These are phyloP conservation scores for Trichoderma asperelloides DNA, from an alignment of 495 filamentous ascomycete species.

Conservation along the genomic window DNA sequence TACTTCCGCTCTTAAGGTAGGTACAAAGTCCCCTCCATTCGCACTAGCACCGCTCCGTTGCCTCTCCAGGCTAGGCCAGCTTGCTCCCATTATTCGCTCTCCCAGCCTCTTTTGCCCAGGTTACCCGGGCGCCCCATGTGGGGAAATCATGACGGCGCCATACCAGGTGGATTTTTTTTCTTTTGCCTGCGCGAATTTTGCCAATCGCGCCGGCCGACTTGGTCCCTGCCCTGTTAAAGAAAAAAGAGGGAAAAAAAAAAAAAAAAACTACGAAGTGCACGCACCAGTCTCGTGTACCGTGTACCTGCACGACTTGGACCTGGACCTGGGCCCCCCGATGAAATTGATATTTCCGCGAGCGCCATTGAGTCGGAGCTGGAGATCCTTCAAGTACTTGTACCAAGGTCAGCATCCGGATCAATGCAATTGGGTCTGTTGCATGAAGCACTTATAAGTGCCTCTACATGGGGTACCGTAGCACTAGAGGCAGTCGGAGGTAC, in stretches of 20 bases:
- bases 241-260: too few relatives aligned
- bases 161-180: background rate
- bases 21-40: too few relatives aligned
- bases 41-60: too few relatives aligned
- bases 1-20: background rate
- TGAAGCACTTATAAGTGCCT: background rate
- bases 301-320: background rate
- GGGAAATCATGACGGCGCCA: conserved; percentile 3
- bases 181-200: conserved; percentile 6
- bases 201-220: background rate
- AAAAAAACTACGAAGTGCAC: background rate
- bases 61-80: too few relatives aligned
- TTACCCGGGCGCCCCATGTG: conserved; percentile 7
- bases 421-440: too few relatives aligned
- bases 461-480: background rate
- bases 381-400: too few relatives aligned
- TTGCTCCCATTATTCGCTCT: background rate
- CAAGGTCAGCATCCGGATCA: too few relatives aligned
- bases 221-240: background rate
- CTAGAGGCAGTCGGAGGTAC: background rate
- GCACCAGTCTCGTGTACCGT: background rate
- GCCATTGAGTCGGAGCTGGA: background rate
- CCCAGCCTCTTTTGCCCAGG: background rate
- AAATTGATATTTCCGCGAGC: background rate
- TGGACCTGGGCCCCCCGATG: background rate